Percentiles rank a stretch among this genome's conserved stretches.
phyloP scores from a whole-genome alignment of 2,329 filamentous ascomycete genomes.

The Aspergillus persii region DNA sequence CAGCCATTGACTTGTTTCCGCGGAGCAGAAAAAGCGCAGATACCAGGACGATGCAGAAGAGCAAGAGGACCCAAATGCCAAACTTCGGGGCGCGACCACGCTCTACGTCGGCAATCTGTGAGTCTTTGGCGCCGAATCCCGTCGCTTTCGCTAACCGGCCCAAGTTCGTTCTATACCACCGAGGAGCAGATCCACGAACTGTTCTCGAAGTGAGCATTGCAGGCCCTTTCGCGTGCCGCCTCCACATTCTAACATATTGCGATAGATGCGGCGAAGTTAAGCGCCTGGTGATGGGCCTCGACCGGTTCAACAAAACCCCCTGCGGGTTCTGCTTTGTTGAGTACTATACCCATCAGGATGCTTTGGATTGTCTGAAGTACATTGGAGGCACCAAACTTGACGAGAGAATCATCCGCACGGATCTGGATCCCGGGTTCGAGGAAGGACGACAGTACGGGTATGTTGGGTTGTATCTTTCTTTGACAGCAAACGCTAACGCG shows the following conservation, averaged over 20 bases:
- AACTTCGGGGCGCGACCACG: conserved; percentile 82
- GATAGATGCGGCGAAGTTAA: conserved; percentile 87
- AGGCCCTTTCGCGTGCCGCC: not conserved
- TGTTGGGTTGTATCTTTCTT: conserved; percentile 16
- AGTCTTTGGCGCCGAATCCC: conserved; percentile 27
- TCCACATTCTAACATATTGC: conserved; percentile 8
- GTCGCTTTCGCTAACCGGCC: conserved; percentile 5
- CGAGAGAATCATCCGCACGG: conserved; percentile 92
- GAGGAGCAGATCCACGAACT: conserved; percentile 98
- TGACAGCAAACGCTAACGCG: not conserved
- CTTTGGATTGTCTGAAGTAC: conserved; percentile 97
- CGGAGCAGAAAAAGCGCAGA: conserved; percentile 69
- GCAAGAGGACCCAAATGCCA: conserved; percentile 68
- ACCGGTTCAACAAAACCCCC: conserved; percentile 94
- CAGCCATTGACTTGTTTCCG: conserved; percentile 5
- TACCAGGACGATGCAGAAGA: conserved; percentile 59
- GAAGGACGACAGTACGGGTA: conserved; percentile 92
- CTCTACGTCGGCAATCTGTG: conserved; percentile 97
- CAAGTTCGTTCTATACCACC: conserved; percentile 92
- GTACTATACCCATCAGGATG: conserved; percentile 97
- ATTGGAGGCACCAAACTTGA: conserved; percentile 97
- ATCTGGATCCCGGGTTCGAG: conserved; percentile 91
- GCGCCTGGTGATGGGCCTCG: conserved; percentile 93
- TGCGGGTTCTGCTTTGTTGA: conserved; percentile 99
- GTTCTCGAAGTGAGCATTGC: conserved; percentile 71